phyloP scores from a whole-genome alignment of 169 alveolate genomes.

The Blepharisma undulans region DNA sequence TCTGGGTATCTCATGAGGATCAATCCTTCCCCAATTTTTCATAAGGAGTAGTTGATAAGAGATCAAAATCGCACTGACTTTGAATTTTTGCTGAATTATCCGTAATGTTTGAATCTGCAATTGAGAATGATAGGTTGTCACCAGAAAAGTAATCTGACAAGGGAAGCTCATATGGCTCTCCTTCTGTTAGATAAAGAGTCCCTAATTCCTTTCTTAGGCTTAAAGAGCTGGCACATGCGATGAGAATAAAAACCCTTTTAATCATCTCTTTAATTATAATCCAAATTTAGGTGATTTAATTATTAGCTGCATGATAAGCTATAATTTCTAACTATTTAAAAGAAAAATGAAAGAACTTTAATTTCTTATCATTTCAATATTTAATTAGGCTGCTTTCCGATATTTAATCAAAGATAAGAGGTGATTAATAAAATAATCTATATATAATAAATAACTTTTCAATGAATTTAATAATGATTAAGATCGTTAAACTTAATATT shows the following conservation, averaged over 20 bases:
- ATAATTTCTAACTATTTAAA: too few relatives aligned
- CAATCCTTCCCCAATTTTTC: background rate
- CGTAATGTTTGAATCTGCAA: background rate
- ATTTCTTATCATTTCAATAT: too few relatives aligned
- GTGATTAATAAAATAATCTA: too few relatives aligned
- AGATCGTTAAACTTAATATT: too few relatives aligned
- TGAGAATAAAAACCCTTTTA: background rate
- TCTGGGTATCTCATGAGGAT: background rate
- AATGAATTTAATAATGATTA: too few relatives aligned
- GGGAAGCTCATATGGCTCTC: background rate
- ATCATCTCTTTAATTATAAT: too few relatives aligned
- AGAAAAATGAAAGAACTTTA: too few relatives aligned
- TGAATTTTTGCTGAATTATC: background rate
- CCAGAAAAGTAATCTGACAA: background rate
- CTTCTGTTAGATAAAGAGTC: background rate
- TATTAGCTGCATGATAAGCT: too few relatives aligned
- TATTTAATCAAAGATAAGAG: too few relatives aligned
- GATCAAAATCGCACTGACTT: background rate
- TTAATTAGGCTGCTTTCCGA: too few relatives aligned
- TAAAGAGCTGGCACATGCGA: background rate
- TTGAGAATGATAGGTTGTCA: background rate
- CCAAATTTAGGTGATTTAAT: too few relatives aligned
- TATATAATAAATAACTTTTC: too few relatives aligned
- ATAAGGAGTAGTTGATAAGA: background rate
- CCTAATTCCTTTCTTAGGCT: background rate